A percentile compares a stretch with the other conserved stretches of the same genome.
These are phyloP conservation scores for Athelia psychrophila DNA, from an alignment of 1,284 basidiomycete genomes.

Conservation along the genomic window DNA sequence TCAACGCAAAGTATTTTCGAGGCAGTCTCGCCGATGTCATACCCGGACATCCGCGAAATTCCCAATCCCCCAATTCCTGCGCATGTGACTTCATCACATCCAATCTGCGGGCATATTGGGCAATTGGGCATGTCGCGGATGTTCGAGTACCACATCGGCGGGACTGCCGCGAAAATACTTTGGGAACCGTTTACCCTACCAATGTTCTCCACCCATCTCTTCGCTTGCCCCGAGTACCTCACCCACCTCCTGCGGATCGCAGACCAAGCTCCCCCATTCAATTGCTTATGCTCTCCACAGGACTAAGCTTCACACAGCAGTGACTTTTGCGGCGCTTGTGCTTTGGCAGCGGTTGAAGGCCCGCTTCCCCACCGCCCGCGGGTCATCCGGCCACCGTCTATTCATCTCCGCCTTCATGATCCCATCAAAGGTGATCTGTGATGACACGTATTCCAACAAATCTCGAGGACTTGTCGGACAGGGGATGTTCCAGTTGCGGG, in stretches of 20 bases:
- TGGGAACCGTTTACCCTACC: too few species aligned
- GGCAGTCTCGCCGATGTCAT: too few species aligned
- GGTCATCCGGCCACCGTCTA: conserved; percentile 87
- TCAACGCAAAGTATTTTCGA: too few species aligned
- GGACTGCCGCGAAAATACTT: too few species aligned
- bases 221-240: conserved; percentile 71
- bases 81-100: too few species aligned
- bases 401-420: conserved; percentile 97
- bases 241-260: conserved; percentile 43
- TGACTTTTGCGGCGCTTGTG: conserved; percentile 85
- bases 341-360: conserved; percentile 86
- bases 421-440: conserved; percentile 86
- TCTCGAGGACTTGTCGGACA: conserved; percentile 94
- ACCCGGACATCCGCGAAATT: too few species aligned
- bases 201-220: conserved; percentile 81
- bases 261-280: conserved; percentile 72
- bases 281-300: conserved; percentile 90
- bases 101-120: too few species aligned
- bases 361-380: conserved; percentile 88
- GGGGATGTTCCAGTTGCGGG: conserved; percentile 84
- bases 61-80: too few species aligned
- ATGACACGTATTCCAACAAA: conserved; percentile 96
- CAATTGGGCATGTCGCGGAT: too few species aligned
- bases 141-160: too few species aligned
- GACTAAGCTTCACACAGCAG: conserved; percentile 78